Percentiles rank a stretch among this genome's conserved stretches.
Evolutionary conservation across 129 eudicot species (phyloP).

Genomic region (Centaurea solstitialis): DNA sequence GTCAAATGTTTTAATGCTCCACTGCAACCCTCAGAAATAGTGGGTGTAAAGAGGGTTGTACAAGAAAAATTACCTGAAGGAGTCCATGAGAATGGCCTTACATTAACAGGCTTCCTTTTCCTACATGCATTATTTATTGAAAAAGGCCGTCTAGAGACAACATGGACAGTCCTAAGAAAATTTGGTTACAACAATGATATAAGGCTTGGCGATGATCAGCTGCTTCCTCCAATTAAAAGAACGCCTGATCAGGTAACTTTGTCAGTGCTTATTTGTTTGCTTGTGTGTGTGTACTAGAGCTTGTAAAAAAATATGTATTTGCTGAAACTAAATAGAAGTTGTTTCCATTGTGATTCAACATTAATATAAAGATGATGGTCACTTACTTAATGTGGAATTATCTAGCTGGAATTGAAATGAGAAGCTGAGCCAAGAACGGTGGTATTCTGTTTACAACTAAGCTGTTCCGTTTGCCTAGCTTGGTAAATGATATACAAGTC

Average conservation of each 20-base stretch:
- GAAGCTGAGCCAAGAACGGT: no score
- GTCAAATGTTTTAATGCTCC: slow-evolving; percentile 71
- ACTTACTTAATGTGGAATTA: background rate
- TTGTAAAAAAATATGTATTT: background rate
- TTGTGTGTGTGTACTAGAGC: background rate
- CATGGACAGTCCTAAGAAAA: slow-evolving; percentile 70
- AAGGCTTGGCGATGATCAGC: slow-evolving; percentile 50
- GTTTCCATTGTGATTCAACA: background rate
- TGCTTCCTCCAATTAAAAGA: slow-evolving; percentile 53
- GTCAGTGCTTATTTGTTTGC: background rate
- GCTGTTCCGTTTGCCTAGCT: no score
- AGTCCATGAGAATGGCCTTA: slow-evolving; percentile 58
- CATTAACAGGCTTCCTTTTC: slow-evolving; percentile 65
- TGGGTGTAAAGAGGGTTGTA: slow-evolving; percentile 70
- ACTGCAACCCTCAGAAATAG: slow-evolving; percentile 64
- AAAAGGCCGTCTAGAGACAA: slow-evolving; percentile 66
- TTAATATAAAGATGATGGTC: background rate
- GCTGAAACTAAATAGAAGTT: background rate
- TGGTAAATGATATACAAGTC: no score
- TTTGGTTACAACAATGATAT: slow-evolving; percentile 67
- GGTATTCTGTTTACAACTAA: no score
- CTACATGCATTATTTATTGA: slow-evolving; percentile 73
- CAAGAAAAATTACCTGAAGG: slow-evolving; percentile 65
- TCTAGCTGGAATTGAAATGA: background rate
- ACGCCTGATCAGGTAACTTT: slow-evolving; percentile 47